Conservation (phyloP, 305 asterid genomes). For the Fraxinus baroniana region DNA sequence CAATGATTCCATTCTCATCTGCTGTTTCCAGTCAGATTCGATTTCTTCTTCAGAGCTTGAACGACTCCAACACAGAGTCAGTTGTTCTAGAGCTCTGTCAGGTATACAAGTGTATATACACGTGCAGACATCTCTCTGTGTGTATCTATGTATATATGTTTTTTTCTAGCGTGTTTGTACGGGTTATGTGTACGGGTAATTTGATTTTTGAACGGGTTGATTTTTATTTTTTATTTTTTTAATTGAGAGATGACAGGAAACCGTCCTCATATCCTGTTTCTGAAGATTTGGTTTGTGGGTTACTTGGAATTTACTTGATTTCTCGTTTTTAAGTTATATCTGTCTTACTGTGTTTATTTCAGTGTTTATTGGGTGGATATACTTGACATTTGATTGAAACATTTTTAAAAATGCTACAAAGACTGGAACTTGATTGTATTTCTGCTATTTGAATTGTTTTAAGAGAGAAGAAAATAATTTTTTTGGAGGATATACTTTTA, state of each 20-base stretch:
- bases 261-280: background rate
- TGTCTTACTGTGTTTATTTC: background rate
- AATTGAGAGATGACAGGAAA: background rate
- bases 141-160: background rate
- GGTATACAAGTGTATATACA: conserved; percentile 32
- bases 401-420: background rate
- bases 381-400: background rate
- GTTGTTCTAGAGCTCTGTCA: conserved; percentile 69
- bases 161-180: background rate
- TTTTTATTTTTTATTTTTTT: background rate
- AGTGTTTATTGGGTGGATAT: background rate
- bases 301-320: background rate
- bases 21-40: conserved; percentile 65
- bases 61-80: conserved; percentile 72
- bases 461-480: background rate
- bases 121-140: background rate
- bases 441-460: background rate
- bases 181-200: background rate
- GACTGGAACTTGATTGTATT: background rate
- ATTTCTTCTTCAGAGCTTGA: conserved; percentile 66
- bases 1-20: conserved; percentile 69
- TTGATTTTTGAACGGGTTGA: background rate
- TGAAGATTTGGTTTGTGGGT: background rate
- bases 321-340: background rate
- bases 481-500: background rate